phyloP scores from a whole-genome alignment of 768 basidiomycete genomes.

The Polyporus arcularius region DNA sequence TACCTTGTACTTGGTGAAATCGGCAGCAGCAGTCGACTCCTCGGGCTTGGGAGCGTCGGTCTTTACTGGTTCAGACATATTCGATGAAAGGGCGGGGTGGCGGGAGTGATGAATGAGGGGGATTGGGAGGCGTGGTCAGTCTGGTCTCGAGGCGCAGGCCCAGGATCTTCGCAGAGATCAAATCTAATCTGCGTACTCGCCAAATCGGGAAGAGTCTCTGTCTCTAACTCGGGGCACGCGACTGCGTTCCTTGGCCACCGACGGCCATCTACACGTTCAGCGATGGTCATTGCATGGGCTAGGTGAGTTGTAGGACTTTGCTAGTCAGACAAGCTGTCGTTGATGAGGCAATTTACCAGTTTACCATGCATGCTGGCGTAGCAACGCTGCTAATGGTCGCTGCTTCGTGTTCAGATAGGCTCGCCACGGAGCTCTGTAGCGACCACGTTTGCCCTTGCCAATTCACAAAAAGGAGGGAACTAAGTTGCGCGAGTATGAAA shows the following conservation, averaged over 20 bases:
- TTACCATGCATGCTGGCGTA: too few species aligned
- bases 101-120: constrained; percentile 3
- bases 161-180: background rate
- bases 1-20: constrained; percentile 90
- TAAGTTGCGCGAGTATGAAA: too few species aligned
- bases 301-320: too few species aligned
- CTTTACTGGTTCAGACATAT: constrained; percentile 3
- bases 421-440: too few species aligned
- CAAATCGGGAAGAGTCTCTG: constrained; percentile 19
- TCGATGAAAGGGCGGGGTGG: constrained; percentile 1
- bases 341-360: too few species aligned
- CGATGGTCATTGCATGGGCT: too few species aligned
- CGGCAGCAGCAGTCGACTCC: constrained; percentile 65
- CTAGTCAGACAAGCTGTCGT: too few species aligned
- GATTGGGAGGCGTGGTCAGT: background rate
- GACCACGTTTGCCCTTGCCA: too few species aligned
- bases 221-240: constrained; percentile 6
- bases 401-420: too few species aligned
- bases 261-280: too few species aligned
- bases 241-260: background rate
- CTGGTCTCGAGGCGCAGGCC: constrained; percentile 1
- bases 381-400: too few species aligned
- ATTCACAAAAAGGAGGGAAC: too few species aligned
- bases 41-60: constrained; percentile 26
- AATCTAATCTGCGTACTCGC: constrained; percentile 20